Percentiles rank a stretch among this genome's conserved stretches.
Evolutionary conservation across 129 eudicot species (phyloP).

Genomic region (Helichrysum umbraculigerum): DNA sequence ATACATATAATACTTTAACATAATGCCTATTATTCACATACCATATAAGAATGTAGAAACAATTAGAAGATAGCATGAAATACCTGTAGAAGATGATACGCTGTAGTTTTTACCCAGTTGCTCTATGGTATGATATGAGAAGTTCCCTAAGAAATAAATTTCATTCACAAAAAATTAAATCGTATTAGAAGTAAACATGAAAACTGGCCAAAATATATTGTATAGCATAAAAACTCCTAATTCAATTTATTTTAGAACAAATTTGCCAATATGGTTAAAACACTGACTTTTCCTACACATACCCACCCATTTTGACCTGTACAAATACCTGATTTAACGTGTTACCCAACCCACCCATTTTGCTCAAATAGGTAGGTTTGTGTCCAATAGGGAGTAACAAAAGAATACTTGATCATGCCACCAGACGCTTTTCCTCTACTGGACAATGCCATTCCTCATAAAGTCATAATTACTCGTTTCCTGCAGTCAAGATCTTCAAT

Average conservation of each 20-base stretch:
- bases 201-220: no score
- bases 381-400: not conserved
- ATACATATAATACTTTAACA: no score
- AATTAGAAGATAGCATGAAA: not conserved
- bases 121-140: slow-evolving; percentile 69
- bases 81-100: slow-evolving; percentile 89
- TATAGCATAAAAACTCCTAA: no score
- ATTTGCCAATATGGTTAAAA: no score
- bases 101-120: slow-evolving; percentile 75
- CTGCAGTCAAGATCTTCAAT: no score
- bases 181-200: no score
- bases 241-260: no score
- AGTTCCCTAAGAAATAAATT: slow-evolving; percentile 61
- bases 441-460: no score
- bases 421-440: slow-evolving; percentile 61
- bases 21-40: no score
- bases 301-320: not conserved
- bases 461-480: no score
- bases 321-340: not conserved
- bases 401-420: slow-evolving; percentile 83
- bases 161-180: not conserved
- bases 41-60: not conserved
- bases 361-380: not conserved
- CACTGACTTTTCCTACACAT: no score
- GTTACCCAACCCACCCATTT: not conserved